Conservation (phyloP, 202 grass and related monocot species). For the Saccharum hybrid region DNA sequence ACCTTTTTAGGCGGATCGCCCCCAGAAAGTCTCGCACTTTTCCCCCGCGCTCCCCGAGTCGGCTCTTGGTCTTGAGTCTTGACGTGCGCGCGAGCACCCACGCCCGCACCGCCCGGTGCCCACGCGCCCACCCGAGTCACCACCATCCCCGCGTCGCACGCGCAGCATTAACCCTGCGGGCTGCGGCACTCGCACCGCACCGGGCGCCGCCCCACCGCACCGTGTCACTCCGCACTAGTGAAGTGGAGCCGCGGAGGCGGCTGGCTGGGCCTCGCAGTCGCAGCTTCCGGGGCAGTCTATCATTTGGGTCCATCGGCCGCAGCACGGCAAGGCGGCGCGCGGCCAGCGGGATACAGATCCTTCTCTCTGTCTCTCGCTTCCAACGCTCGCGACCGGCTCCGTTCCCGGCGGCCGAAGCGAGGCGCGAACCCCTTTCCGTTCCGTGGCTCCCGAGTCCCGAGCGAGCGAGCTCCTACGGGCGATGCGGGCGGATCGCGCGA, state of each 20-base stretch:
- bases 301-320: constrained; percentile 4
- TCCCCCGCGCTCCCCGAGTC: background rate
- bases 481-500: constrained; percentile 48
- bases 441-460: background rate
- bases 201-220: too few species aligned
- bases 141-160: constrained; percentile 40
- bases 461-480: background rate
- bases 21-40: constrained; percentile 33
- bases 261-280: constrained; percentile 8
- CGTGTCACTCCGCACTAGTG: constrained; percentile 28
- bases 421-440: background rate
- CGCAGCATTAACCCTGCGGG: constrained; percentile 36
- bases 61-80: too few species aligned
- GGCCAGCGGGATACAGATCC: constrained; percentile 9
- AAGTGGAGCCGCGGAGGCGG: too few species aligned
- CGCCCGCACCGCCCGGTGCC: background rate
- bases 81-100: constrained; percentile 2
- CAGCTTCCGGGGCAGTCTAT: background rate
- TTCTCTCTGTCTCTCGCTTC: background rate
- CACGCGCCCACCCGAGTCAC: background rate
- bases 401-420: constrained; percentile 52
- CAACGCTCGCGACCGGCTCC: constrained; percentile 4
- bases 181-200: background rate
- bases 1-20: constrained; percentile 51
- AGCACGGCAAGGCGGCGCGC: constrained; percentile 25